Evolutionary conservation across 805 yeast species (phyloP).

Genomic region (Millerozyma acaciae): DNA sequence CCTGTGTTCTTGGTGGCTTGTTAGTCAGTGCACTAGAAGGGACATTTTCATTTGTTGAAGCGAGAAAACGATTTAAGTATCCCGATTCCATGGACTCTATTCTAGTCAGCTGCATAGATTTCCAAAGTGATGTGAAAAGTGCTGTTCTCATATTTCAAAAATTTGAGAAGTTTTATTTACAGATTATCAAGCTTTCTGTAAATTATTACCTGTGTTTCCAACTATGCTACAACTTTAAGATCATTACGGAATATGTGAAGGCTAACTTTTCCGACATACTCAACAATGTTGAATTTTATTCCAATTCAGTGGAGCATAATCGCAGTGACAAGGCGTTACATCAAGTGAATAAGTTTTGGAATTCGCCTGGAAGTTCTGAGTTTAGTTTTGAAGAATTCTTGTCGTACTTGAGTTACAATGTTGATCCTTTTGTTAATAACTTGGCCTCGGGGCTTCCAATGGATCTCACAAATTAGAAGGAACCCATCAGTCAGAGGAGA

Average conservation of each 20-base stretch:
- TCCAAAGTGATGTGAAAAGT: no score
- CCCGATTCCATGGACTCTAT: constrained; percentile 6
- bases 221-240: not conserved
- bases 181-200: not conserved
- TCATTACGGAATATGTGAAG: not conserved
- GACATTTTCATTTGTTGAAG: constrained; percentile 3
- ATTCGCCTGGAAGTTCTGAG: not conserved
- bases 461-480: no score
- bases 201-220: not conserved
- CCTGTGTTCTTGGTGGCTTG: constrained; percentile 1
- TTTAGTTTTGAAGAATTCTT: constrained; percentile 1
- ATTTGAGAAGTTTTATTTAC: not conserved
- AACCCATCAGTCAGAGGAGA: no score
- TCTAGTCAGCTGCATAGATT: no score
- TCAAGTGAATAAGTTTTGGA: constrained; percentile 1
- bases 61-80: constrained; percentile 5
- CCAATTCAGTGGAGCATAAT: not conserved
- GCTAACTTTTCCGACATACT: not conserved
- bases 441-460: no score
- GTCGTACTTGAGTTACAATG: not conserved
- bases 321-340: not conserved
- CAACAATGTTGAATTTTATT: not conserved
- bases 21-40: constrained; percentile 5
- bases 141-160: no score
- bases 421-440: constrained; percentile 1